Conservation (phyloP, 2,329 filamentous ascomycete species). For the Curvularia sp. region DNA sequence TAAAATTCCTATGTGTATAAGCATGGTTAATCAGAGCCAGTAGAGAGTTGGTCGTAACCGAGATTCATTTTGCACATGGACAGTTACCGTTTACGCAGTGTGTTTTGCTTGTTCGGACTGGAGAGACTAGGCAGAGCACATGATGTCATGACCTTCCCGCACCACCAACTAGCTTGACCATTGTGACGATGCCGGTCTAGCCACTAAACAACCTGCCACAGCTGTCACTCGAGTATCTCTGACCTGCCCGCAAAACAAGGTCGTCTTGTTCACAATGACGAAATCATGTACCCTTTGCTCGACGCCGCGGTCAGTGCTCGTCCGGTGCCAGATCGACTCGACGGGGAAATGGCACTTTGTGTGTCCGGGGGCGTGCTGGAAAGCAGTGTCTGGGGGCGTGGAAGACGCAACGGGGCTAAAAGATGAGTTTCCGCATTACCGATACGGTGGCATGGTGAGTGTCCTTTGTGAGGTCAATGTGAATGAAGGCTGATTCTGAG, state of each 20-base stretch:
- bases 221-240: background rate
- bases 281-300: conserved; percentile 54
- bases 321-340: conserved; percentile 54
- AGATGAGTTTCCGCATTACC: conserved; percentile 25
- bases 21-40: no score
- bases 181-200: background rate
- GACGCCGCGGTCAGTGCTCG: conserved; percentile 48
- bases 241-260: background rate
- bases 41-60: no score
- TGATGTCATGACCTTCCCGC: conserved; percentile 21
- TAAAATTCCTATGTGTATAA: no score
- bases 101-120: background rate
- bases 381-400: conserved; percentile 52
- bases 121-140: conserved; percentile 1
- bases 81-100: background rate
- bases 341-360: conserved; percentile 54
- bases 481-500: conserved; percentile 1
- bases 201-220: background rate
- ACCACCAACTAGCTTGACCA: background rate
- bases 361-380: conserved; percentile 55
- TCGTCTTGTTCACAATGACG: conserved; percentile 15
- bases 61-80: background rate
- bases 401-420: conserved; percentile 47
- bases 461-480: background rate
- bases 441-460: conserved; percentile 46